A percentile compares a stretch with the other conserved stretches of the same genome.
Evolutionary conservation across 1,139 yeast species (phyloP).

Genomic region (Candida sanyaensis): DNA sequence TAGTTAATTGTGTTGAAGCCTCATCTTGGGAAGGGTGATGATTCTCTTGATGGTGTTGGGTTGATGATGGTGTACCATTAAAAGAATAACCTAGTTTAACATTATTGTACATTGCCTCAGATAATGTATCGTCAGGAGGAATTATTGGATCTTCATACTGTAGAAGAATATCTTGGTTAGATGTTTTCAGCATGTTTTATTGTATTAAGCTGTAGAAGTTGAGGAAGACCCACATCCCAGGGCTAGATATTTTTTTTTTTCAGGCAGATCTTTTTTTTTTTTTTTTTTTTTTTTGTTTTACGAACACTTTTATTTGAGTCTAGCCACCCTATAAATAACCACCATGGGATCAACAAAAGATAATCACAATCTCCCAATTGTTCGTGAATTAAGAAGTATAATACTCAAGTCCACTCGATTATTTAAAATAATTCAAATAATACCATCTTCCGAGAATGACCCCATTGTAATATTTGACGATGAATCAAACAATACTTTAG

Average conservation of each 20-base stretch:
- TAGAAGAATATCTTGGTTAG: slow-evolving; percentile 8
- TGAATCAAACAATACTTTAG: slow-evolving; percentile 22
- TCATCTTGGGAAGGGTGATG: background rate
- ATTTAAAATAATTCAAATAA: slow-evolving; percentile 25
- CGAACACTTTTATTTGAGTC: too few relatives aligned
- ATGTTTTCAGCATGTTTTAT: background rate
- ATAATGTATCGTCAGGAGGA: slow-evolving; percentile 31
- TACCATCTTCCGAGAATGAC: slow-evolving; percentile 16
- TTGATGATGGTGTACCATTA: slow-evolving; percentile 5
- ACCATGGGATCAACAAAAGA: background rate
- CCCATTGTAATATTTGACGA: slow-evolving; percentile 11
- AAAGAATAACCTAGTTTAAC: slow-evolving; percentile 27
- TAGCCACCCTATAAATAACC: background rate
- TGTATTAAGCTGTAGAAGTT: background rate
- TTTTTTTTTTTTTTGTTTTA: background rate
- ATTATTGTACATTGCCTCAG: slow-evolving; percentile 35
- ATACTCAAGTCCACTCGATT: slow-evolving; percentile 14
- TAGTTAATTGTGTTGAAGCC: background rate
- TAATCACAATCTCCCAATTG: background rate
- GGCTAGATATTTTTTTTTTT: background rate
- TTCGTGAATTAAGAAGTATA: slow-evolving; percentile 4
- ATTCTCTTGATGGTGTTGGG: slow-evolving; percentile 2
- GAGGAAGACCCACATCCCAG: background rate
- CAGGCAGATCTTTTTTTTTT: too few relatives aligned
- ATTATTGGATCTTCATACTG: slow-evolving; percentile 22